Evolutionary conservation across 176 grass and related monocot species (phyloP).

Genomic region (Typha latifolia): DNA sequence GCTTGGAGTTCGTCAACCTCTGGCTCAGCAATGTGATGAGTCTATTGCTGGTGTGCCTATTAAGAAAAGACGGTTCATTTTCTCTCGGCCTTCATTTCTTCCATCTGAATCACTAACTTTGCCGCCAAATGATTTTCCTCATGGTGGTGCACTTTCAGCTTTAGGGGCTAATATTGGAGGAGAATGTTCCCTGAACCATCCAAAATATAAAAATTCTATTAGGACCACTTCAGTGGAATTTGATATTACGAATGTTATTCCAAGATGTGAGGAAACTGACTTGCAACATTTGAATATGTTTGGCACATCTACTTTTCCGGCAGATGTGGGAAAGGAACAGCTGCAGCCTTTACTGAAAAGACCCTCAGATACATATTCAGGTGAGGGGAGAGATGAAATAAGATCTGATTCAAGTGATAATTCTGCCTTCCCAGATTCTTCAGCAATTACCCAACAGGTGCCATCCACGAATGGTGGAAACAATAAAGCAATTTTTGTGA

Average conservation of each 20-base stretch:
- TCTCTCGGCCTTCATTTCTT: constrained; percentile 4
- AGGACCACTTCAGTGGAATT: neutral
- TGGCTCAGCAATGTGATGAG: constrained; percentile 17
- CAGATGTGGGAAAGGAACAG: neutral
- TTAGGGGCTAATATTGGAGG: neutral
- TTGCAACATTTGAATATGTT: neutral
- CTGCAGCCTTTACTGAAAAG: neutral
- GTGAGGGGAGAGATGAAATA: neutral
- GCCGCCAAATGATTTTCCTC: neutral
- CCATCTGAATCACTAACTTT: neutral
- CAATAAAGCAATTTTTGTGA: constrained; percentile 6
- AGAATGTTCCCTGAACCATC: neutral
- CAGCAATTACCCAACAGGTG: neutral
- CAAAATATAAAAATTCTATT: neutral
- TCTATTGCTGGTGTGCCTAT: constrained; percentile 30
- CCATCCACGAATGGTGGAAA: neutral
- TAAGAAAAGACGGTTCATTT: constrained; percentile 30
- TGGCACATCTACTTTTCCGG: neutral
- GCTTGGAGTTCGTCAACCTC: neutral
- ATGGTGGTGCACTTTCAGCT: neutral
- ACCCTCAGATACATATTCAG: neutral
- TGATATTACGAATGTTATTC: neutral
- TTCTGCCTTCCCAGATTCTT: neutral
- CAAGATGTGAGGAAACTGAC: neutral
- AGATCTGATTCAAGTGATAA: constrained; percentile 9